Evolutionary conservation across 495 filamentous ascomycete species (phyloP).

Genomic region (Talaromyces borbonicus): DNA sequence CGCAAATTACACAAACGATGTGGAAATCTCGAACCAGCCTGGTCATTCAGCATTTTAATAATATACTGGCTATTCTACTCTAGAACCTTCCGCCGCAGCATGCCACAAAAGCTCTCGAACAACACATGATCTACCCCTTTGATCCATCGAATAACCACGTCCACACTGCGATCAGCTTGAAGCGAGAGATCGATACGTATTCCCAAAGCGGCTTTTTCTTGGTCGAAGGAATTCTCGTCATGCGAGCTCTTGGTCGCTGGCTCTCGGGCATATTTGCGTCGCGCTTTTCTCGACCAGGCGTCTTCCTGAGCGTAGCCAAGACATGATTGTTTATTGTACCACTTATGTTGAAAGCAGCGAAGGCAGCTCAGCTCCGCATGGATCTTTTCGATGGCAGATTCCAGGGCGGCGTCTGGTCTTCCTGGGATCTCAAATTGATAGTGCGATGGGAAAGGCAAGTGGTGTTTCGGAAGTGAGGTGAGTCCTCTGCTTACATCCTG

Average conservation of each 20-base stretch:
- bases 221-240: conserved; percentile 15
- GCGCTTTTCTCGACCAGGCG: conserved; percentile 64
- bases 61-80: too few relatives aligned
- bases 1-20: too few relatives aligned
- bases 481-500: conserved; percentile 49
- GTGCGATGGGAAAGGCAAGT: conserved; percentile 50
- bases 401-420: conserved; percentile 12
- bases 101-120: conserved; percentile 85
- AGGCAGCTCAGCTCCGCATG: conserved; percentile 33
- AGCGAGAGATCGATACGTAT: conserved; percentile 35
- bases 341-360: conserved; percentile 40
- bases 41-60: too few relatives aligned
- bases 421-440: conserved; percentile 35
- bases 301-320: conserved; percentile 49
- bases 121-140: conserved; percentile 63
- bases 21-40: too few relatives aligned
- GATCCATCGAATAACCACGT: conserved; percentile 58
- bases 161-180: conserved; percentile 15
- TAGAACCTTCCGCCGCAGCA: conserved; percentile 51
- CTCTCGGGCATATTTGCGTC: conserved; percentile 38
- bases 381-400: conserved; percentile 21
- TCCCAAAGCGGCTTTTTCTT: conserved; percentile 27
- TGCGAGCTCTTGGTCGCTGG: not conserved
- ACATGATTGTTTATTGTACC: conserved; percentile 33
- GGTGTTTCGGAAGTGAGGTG: conserved; percentile 43